Conservation (phyloP, 2,329 filamentous ascomycete species). For the Capronia epimyces region DNA sequence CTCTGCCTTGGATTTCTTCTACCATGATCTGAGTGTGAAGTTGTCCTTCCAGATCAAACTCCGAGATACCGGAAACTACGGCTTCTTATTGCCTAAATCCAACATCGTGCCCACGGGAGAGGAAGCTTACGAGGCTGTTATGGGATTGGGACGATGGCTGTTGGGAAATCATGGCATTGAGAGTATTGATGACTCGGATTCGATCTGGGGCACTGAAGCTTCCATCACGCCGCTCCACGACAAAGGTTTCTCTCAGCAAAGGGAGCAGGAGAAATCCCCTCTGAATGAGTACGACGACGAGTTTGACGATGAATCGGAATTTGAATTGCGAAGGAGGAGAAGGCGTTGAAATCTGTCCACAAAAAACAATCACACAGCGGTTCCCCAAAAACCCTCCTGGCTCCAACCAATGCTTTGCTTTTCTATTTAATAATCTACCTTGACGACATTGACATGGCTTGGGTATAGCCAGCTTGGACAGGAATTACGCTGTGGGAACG, state of each 20-base stretch:
- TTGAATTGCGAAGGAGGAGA: slow-evolving; percentile 6
- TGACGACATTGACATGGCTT: too few species aligned
- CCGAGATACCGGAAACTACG: slow-evolving; percentile 87
- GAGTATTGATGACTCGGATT: slow-evolving; percentile 11
- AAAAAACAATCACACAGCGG: too few species aligned
- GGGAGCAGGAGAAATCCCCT: neutral
- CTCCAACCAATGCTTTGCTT: too few species aligned
- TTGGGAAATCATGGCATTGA: slow-evolving; percentile 40
- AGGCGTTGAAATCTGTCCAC: too few species aligned
- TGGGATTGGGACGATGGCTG: slow-evolving; percentile 78
- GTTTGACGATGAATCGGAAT: neutral
- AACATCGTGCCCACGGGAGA: slow-evolving; percentile 85
- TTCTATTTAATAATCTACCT: too few species aligned
- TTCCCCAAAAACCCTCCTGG: too few species aligned
- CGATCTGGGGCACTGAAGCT: slow-evolving; percentile 18
- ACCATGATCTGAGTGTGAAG: slow-evolving; percentile 73
- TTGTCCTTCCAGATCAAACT: slow-evolving; percentile 93
- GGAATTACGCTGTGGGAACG: too few species aligned
- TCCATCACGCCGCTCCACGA: neutral
- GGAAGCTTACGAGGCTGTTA: slow-evolving; percentile 75
- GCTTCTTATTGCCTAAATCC: slow-evolving; percentile 80
- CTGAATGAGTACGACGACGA: neutral
- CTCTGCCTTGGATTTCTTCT: slow-evolving; percentile 91
- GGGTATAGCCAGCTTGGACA: too few species aligned
- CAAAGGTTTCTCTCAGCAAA: neutral